Evolutionary conservation across 73 alveolate species (phyloP).

Genomic region (Paramecium sexaurelia): DNA sequence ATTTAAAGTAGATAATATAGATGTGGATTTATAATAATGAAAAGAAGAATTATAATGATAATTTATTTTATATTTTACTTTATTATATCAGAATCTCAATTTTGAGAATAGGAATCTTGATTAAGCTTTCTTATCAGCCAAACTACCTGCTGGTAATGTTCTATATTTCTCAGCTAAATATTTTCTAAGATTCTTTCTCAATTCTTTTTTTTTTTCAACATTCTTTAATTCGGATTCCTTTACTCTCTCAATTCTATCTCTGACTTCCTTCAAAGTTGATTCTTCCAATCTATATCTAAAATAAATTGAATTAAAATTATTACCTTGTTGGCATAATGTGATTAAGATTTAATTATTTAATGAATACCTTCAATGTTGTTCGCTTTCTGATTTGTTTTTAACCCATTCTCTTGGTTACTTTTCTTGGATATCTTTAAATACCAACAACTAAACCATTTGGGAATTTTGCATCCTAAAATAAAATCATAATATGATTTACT

Average conservation of each 20-base stretch:
- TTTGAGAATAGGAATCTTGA: constrained; percentile 70
- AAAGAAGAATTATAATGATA: background rate
- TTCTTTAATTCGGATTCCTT: constrained; percentile 60
- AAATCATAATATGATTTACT: constrained; percentile 61
- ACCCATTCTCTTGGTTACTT: constrained; percentile 88
- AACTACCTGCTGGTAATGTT: constrained; percentile 58
- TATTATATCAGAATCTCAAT: constrained; percentile 66
- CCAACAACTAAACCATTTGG: constrained; percentile 92
- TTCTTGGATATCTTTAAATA: constrained; percentile 82
- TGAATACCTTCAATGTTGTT: constrained; percentile 85
- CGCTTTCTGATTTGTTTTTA: constrained; percentile 84
- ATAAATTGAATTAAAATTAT: background rate
- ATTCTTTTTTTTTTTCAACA: constrained; percentile 53
- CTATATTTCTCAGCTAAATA: constrained; percentile 64
- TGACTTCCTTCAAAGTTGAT: constrained; percentile 58
- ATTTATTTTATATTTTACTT: background rate
- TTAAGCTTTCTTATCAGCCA: constrained; percentile 64
- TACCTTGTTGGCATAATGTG: constrained; percentile 93
- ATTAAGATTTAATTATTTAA: constrained; percentile 84
- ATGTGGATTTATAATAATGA: background rate
- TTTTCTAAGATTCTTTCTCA: constrained; percentile 61
- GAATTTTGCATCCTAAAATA: constrained; percentile 80
- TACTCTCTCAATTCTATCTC: constrained; percentile 59
- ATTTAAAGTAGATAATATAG: too few species aligned
- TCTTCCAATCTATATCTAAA: constrained; percentile 56